phyloP scores from a whole-genome alignment of 768 basidiomycete genomes.

The Rhodotorula graminis region DNA sequence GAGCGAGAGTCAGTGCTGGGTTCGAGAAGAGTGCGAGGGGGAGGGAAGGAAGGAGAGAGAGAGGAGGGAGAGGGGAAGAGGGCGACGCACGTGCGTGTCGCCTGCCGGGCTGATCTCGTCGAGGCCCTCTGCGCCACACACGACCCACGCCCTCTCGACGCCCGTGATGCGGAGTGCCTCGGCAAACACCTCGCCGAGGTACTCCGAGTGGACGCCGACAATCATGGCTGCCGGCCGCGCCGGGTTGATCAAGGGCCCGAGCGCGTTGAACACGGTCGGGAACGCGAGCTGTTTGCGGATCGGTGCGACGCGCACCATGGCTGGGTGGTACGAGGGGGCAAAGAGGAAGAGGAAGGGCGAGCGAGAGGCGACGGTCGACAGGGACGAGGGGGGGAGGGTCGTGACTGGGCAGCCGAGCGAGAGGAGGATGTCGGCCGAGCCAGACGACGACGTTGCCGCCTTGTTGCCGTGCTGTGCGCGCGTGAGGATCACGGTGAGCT shows the following conservation, averaged over 20 bases:
- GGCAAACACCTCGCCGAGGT: slow-evolving; percentile 77
- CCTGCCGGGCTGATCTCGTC: slow-evolving; percentile 97
- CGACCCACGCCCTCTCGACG: slow-evolving; percentile 78
- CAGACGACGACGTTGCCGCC: slow-evolving; percentile 89
- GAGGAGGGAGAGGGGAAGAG: background rate
- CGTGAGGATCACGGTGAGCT: background rate
- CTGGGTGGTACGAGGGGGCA: slow-evolving; percentile 87
- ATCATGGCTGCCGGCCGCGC: slow-evolving; percentile 81
- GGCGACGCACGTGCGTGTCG: slow-evolving; percentile 64
- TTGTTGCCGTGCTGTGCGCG: slow-evolving; percentile 64
- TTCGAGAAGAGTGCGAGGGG: too few relatives aligned
- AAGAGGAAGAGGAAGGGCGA: slow-evolving; percentile 86
- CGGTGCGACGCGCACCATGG: slow-evolving; percentile 73
- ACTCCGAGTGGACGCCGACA: slow-evolving; percentile 76
- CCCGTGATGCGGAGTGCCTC: slow-evolving; percentile 66
- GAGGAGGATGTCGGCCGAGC: slow-evolving; percentile 86
- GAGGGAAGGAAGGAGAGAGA: background rate
- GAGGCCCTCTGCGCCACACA: slow-evolving; percentile 83
- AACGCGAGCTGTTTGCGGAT: slow-evolving; percentile 82
- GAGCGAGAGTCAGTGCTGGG: too few relatives aligned
- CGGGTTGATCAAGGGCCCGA: slow-evolving; percentile 92
- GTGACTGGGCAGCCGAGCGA: slow-evolving; percentile 65
- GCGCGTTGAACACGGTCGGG: slow-evolving; percentile 91
- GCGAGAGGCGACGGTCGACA: slow-evolving; percentile 54
- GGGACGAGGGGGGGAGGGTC: slow-evolving; percentile 57